These are phyloP conservation scores for Amanita molliuscula DNA, from an alignment of 768 basidiomycete genomes.

Conservation along the genomic window DNA sequence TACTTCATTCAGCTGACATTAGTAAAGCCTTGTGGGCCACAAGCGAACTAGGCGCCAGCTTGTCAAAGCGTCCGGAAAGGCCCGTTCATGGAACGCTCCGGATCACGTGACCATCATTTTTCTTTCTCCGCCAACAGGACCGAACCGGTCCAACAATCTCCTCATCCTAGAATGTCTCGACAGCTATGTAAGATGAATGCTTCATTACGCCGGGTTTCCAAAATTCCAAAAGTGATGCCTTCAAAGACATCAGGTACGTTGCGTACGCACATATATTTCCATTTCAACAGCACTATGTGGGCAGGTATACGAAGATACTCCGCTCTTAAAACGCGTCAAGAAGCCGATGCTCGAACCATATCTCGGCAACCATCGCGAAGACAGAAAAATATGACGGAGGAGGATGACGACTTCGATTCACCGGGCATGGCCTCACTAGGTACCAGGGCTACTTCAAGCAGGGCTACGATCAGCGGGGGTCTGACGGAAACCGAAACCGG, in stretches of 20 bases:
- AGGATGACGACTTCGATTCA: slow-evolving; percentile 5
- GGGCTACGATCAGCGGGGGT: neutral
- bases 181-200: slow-evolving; percentile 16
- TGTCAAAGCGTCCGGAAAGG: too few relatives aligned
- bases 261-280: neutral
- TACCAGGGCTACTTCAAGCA: neutral
- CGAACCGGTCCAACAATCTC: neutral
- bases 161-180: slow-evolving; percentile 17
- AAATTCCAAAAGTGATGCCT: slow-evolving; percentile 9
- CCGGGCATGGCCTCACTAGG: slow-evolving; percentile 5
- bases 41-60: too few relatives aligned
- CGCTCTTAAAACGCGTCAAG: slow-evolving; percentile 16
- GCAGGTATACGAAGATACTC: slow-evolving; percentile 17
- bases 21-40: too few relatives aligned
- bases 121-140: neutral
- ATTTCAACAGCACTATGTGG: slow-evolving; percentile 3
- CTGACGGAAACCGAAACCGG: neutral
- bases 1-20: too few relatives aligned
- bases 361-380: slow-evolving; percentile 7
- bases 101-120: too few relatives aligned
- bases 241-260: slow-evolving; percentile 7
- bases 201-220: slow-evolving; percentile 13
- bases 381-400: slow-evolving; percentile 3
- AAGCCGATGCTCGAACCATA: slow-evolving; percentile 1
- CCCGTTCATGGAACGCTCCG: too few relatives aligned